Evolutionary conservation across 495 filamentous ascomycete genomes (phyloP).

Genomic region (Lineolata rhizophorae): DNA sequence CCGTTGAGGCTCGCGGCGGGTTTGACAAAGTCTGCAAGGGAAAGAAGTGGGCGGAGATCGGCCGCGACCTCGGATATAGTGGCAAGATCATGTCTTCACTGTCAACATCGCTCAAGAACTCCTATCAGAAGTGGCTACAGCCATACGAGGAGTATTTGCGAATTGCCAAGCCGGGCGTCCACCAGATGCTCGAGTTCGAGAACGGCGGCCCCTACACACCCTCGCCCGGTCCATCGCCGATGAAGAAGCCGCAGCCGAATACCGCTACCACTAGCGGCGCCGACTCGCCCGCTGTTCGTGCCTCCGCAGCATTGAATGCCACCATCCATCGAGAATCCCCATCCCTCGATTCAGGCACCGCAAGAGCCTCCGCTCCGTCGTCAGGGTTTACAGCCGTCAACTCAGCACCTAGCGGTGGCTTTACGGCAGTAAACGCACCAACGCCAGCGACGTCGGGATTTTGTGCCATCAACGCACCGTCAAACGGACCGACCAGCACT

Average conservation of each 20-base stretch:
- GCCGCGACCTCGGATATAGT: slow-evolving; percentile 89
- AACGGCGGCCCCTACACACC: slow-evolving; percentile 87
- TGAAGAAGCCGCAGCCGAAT: slow-evolving; percentile 51
- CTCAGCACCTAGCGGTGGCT: slow-evolving; percentile 30
- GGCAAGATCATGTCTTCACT: slow-evolving; percentile 99
- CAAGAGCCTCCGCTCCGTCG: slow-evolving; percentile 13
- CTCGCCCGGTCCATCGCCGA: slow-evolving; percentile 67
- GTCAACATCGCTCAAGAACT: slow-evolving; percentile 96
- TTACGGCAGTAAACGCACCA: slow-evolving; percentile 30
- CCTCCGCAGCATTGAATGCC: slow-evolving; percentile 43
- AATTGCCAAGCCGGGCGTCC: slow-evolving; percentile 86
- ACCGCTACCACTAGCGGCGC: slow-evolving; percentile 44
- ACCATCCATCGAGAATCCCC: slow-evolving; percentile 35
- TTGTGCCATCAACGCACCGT: slow-evolving; percentile 54
- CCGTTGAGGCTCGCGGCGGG: slow-evolving; percentile 77
- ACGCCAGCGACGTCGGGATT: slow-evolving; percentile 37
- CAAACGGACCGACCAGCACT: slow-evolving; percentile 24
- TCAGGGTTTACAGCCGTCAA: slow-evolving; percentile 74
- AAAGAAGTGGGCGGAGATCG: slow-evolving; percentile 99
- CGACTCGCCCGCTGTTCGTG: slow-evolving; percentile 48
- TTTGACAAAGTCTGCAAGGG: slow-evolving; percentile 91
- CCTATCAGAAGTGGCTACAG: slow-evolving; percentile 85
- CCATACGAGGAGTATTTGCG: slow-evolving; percentile 93
- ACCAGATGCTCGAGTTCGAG: slow-evolving; percentile 81
- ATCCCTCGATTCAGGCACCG: slow-evolving; percentile 13